phyloP scores from a whole-genome alignment of 805 yeast genomes.

The Lipomyces sp. region DNA sequence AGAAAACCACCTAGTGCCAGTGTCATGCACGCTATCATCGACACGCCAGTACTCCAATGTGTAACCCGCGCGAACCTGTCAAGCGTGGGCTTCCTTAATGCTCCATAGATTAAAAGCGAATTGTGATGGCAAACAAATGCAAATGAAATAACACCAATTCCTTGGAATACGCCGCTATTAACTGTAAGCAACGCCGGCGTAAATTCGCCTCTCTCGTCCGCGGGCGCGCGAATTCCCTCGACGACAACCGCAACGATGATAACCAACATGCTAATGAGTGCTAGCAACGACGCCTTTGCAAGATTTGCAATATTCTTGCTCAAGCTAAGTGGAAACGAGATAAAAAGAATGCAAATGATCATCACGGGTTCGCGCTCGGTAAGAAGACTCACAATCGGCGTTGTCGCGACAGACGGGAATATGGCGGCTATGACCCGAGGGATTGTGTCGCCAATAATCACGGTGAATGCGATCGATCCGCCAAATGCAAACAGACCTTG shows the following conservation, averaged over 20 bases:
- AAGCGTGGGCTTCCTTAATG: constrained; percentile 75
- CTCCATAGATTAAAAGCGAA: constrained; percentile 85
- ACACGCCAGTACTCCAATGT: constrained; percentile 80
- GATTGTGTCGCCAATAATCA: constrained; percentile 91
- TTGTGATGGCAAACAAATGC: constrained; percentile 97
- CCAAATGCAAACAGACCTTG: constrained; percentile 93
- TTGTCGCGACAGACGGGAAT: constrained; percentile 52
- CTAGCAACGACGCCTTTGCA: constrained; percentile 86
- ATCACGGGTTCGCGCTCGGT: constrained; percentile 75
- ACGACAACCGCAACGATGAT: constrained; percentile 75
- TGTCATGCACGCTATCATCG: constrained; percentile 75
- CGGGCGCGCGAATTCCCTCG: constrained; percentile 68
- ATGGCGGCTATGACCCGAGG: constrained; percentile 83
- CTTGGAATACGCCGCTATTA: constrained; percentile 75
- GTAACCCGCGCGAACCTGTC: constrained; percentile 76
- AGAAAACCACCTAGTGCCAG: constrained; percentile 82
- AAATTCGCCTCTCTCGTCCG: constrained; percentile 56
- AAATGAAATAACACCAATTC: constrained; percentile 90
- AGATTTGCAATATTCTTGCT: constrained; percentile 79
- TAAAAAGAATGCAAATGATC: constrained; percentile 64
- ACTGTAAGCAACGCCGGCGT: constrained; percentile 52
- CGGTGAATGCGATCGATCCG: constrained; percentile 91
- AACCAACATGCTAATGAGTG: constrained; percentile 79
- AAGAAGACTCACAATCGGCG: constrained; percentile 56
- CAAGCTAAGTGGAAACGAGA: constrained; percentile 83